These are phyloP conservation scores for Monosporozyma siamensis DNA, from an alignment of 805 yeast genomes.

Conservation along the genomic window DNA sequence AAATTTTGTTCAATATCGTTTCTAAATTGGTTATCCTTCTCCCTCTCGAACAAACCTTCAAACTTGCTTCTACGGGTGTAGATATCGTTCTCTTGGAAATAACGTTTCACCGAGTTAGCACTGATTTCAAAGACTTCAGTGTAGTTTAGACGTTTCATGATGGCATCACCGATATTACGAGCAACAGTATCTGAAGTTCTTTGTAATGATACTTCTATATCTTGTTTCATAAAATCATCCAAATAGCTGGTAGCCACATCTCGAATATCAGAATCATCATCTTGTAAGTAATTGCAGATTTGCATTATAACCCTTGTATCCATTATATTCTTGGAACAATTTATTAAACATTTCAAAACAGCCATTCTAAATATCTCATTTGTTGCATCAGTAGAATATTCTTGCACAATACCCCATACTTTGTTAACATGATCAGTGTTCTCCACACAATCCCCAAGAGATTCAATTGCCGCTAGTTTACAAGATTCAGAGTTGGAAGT, in stretches of 20 bases:
- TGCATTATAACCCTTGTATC: slow-evolving; percentile 13
- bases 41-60: slow-evolving; percentile 50
- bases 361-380: slow-evolving; percentile 21
- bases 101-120: background rate
- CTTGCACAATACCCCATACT: slow-evolving; percentile 8
- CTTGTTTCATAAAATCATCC: slow-evolving; percentile 17
- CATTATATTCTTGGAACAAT: slow-evolving; percentile 6
- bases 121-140: background rate
- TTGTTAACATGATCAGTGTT: slow-evolving; percentile 12
- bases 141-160: slow-evolving; percentile 1
- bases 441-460: slow-evolving; percentile 38
- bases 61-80: slow-evolving; percentile 14
- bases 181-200: background rate
- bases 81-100: slow-evolving; percentile 12
- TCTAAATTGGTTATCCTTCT: slow-evolving; percentile 57
- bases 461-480: slow-evolving; percentile 41
- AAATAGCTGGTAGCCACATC: slow-evolving; percentile 37
- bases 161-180: background rate
- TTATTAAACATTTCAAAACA: slow-evolving; percentile 16
- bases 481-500: slow-evolving; percentile 36
- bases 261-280: slow-evolving; percentile 61
- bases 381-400: slow-evolving; percentile 16
- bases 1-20: slow-evolving; percentile 34
- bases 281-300: slow-evolving; percentile 38
- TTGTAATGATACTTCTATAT: too few species aligned